These are phyloP conservation scores for Colletotrichum falcatum DNA, from an alignment of 2,329 filamentous ascomycete species.

Conservation along the genomic window DNA sequence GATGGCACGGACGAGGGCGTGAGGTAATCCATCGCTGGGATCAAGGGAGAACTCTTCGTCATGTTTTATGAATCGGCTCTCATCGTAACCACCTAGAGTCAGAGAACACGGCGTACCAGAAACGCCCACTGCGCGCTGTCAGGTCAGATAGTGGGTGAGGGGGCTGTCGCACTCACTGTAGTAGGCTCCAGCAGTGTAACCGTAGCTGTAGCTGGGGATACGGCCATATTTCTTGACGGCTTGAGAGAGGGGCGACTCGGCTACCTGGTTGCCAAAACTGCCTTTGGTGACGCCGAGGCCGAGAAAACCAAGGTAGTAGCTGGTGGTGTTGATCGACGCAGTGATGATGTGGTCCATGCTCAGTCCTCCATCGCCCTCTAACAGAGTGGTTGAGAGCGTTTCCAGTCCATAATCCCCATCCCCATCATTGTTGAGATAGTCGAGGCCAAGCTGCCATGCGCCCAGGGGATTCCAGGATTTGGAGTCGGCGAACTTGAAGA, in stretches of 20 bases:
- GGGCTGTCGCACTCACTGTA: constrained; percentile 66
- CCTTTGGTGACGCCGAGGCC: constrained; percentile 68
- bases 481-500: constrained; percentile 67
- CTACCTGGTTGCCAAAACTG: constrained; percentile 61
- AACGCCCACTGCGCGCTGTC: constrained; percentile 48
- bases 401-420: constrained; percentile 76
- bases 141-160: constrained; percentile 46
- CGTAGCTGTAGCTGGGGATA: constrained; percentile 80
- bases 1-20: constrained; percentile 71
- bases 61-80: constrained; percentile 71
- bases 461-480: constrained; percentile 70
- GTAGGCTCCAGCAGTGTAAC: constrained; percentile 80
- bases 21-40: constrained; percentile 66
- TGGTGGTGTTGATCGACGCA: constrained; percentile 66
- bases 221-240: constrained; percentile 68
- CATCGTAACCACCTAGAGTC: constrained; percentile 78
- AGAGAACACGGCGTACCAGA: constrained; percentile 65
- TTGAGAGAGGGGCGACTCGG: constrained; percentile 65
- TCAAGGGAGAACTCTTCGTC: constrained; percentile 69
- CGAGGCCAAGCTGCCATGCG: constrained; percentile 69
- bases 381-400: constrained; percentile 56
- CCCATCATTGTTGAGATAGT: constrained; percentile 67
- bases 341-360: constrained; percentile 61
- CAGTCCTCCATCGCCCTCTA: constrained; percentile 52
- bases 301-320: constrained; percentile 66